A percentile compares a stretch with the other conserved stretches of the same genome.
phyloP scores from a whole-genome alignment of 2,329 filamentous ascomycete species.

The Drechslera avenae region DNA sequence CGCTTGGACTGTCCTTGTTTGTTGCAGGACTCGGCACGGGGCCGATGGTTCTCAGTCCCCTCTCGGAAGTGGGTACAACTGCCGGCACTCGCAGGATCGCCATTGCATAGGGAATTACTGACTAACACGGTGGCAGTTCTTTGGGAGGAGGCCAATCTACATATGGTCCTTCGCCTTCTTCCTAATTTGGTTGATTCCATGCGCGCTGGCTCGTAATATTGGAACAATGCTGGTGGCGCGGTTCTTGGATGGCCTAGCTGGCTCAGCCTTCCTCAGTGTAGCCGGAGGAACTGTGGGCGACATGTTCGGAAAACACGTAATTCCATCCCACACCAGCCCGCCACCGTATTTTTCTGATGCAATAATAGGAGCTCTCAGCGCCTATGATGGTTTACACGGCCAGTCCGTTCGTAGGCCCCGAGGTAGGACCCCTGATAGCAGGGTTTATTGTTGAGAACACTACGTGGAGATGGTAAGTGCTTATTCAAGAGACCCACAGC shows the following conservation, averaged over 20 bases:
- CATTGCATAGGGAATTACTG: neutral
- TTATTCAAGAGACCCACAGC: slow-evolving; percentile 12
- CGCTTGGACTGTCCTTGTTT: slow-evolving; percentile 80
- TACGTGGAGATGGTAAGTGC: slow-evolving; percentile 60
- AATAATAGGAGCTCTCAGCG: slow-evolving; percentile 63
- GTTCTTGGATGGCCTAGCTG: slow-evolving; percentile 77
- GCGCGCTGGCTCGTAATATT: slow-evolving; percentile 81
- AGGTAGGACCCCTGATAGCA: slow-evolving; percentile 65
- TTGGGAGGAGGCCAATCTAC: slow-evolving; percentile 82
- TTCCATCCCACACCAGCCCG: slow-evolving; percentile 8
- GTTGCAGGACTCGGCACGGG: slow-evolving; percentile 73
- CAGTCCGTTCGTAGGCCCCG: slow-evolving; percentile 59
- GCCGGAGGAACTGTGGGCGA: slow-evolving; percentile 87
- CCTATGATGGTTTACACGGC: slow-evolving; percentile 79
- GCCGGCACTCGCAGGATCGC: neutral
- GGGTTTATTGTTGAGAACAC: slow-evolving; percentile 82
- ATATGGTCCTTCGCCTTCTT: slow-evolving; percentile 75
- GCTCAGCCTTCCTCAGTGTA: slow-evolving; percentile 67
- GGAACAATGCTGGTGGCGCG: slow-evolving; percentile 76
- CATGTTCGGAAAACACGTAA: slow-evolving; percentile 45
- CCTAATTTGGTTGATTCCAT: slow-evolving; percentile 79
- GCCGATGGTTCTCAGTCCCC: slow-evolving; percentile 61
- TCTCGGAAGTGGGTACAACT: slow-evolving; percentile 52
- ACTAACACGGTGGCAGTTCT: slow-evolving; percentile 61
- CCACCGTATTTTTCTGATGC: slow-evolving; percentile 13